Base-by-base conservation (phyloP, 164 flowering plant genomes). In the Kalanchoe fedtschenkoi region DNA sequence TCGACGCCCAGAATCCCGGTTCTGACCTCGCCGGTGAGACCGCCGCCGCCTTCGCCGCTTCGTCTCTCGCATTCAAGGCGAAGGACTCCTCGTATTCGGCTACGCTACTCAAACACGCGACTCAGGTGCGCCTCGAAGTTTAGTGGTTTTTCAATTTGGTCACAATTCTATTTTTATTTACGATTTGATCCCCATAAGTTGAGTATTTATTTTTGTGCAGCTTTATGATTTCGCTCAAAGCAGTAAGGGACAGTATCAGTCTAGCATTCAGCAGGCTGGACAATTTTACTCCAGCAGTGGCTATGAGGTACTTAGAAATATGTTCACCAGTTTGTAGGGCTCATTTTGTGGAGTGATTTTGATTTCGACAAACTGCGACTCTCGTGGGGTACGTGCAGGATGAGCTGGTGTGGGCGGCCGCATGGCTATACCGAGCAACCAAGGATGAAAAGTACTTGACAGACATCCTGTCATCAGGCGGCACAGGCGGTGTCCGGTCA, bases 11-110 rank as follows among this genome's bases (percentile, higher is more conserved):
- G 14, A 51, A 78, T 17, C 91, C 91, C 0, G 92, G 96, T 0
- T 66, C 92, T 0, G 96, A 84, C 59, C 77, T 88, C 6, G 91
- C 90, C 11, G 96, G 75, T 4, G 91, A 88, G 69, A 77, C 87
- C 5, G 80, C 96, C 0, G 96, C 96, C 21, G 89, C 96, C 29
- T 4, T 86, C 4, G 89, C 96, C 26, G 89, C 92, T 0, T 80
- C 96, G 1, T 74, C 96, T 35, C 58, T 84, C 2, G 89, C 76
- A 15, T 88, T 88, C 63, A 51, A 15, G 54, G 43, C 53, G 9
- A 42, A 65, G 0, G 55, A 84, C 30, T 61, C 82, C 24, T 32
- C 38, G 0, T 85, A 87, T 66, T 43, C 87, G 2, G 10, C 58
- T 22, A 14, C 16, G 30, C 81, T 83, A 19, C 58, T 78, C 13